Evolutionary conservation across 257 asterid species (phyloP), one percentile per base, ranked within the genome.

Genomic region (Solanum commersonii): DNA sequence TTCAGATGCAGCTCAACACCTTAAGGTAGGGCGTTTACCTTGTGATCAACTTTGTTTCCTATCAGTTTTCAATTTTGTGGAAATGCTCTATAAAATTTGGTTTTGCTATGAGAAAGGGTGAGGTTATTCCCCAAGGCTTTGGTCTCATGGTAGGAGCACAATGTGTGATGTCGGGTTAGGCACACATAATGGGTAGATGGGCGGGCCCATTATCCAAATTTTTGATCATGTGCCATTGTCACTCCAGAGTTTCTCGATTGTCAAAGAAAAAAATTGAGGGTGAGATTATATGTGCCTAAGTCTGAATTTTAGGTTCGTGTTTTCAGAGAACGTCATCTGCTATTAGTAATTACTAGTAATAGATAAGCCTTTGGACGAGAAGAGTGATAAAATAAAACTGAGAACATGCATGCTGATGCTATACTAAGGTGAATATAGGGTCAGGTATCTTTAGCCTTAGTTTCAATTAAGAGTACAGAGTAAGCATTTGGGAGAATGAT

Each of bases 1-100:
- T 87, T 88, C 98, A 5, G 98, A 96, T 90, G 98, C 99, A 87
- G 89, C 97, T 2, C 97, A 95, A 29, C 99, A 96, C 92, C 99
- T 96, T 86, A 98, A 96, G 93, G 99, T 96, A 89, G 52, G 88
- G 18, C 1, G 4, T 81, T 46, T 29, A 81, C 68, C 10, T 81
- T 10, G 29, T 46, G 85, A 79, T 46, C 42, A 18, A 81, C 42
- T 46, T 81, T 46, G 29, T 46, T 81, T 46, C 70, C 42, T 46
- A 81, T 46, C 42, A 46, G 29, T 46, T 29, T 29, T 81, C 42
- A 44, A 27, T 46, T 44, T 49, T 46, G 67, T 44, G 68, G n/a
- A 29, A 81, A 46, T 81, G 20, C 23, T 10, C 44, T 81, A 10
- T 18, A 16, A 79, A 15, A 1, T 44, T 44, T 78, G 35, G 5